A percentile compares a stretch with the other conserved stretches of the same genome.
phyloP scores from a whole-genome alignment of 306 rosid genomes.

The Rosa persica region DNA sequence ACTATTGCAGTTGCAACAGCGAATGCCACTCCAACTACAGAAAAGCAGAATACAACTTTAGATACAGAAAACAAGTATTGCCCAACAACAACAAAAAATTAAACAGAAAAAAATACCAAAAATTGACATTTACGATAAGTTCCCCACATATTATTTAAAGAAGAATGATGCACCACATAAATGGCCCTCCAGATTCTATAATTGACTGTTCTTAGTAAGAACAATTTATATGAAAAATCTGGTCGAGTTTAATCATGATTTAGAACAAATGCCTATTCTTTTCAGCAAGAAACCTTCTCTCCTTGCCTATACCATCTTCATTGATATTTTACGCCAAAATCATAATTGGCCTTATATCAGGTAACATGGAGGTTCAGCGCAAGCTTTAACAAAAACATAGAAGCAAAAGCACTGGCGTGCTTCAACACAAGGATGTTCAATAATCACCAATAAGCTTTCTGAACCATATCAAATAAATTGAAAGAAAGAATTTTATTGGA shows the following conservation, averaged over 20 bases:
- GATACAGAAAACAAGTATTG: background rate
- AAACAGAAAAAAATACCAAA: too few relatives aligned
- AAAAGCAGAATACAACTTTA: slow-evolving; percentile 19
- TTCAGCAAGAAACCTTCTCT: background rate
- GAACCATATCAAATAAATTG: background rate
- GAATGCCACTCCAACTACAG: slow-evolving; percentile 81
- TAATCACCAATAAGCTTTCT: background rate
- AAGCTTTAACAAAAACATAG: background rate
- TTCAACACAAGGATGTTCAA: background rate
- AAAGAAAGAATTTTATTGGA: slow-evolving; percentile 10
- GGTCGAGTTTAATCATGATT: background rate
- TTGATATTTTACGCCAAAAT: background rate
- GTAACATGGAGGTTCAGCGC: background rate
- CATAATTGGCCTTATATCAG: background rate
- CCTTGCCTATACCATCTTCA: background rate
- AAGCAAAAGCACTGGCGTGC: background rate
- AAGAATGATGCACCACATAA: background rate
- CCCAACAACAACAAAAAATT: background rate
- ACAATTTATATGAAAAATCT: background rate
- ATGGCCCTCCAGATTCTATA: background rate
- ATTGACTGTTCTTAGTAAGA: background rate
- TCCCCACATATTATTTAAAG: background rate
- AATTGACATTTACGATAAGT: background rate
- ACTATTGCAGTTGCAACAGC: slow-evolving; percentile 69
- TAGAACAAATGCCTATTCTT: background rate